Base-by-base conservation (phyloP, 768 basidiomycete species). In the Plicaturopsis crispa region DNA sequence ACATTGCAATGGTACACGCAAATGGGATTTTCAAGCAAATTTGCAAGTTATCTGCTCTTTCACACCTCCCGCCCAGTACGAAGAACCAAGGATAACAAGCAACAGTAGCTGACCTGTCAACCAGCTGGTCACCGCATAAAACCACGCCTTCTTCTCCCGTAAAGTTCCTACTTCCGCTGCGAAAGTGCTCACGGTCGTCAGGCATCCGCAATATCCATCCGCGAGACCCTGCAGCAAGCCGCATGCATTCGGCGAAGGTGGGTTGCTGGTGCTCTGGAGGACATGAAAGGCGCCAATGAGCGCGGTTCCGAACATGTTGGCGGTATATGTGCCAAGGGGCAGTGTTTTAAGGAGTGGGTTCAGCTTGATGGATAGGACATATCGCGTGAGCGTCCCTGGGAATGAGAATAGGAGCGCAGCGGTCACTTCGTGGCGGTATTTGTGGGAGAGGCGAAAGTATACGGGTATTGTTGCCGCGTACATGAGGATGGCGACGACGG, bases 131-230 rank as follows among this genome's bases (percentile, higher is more conserved):
- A 70, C 45, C 19, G 72, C 75, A 56, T 98, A 98, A 32, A 77
- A 51, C 63, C 71, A 77, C 20, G 79, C 77, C 51, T 72, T 76
- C 57, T 73, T 55, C 22, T 65, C 55, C 31, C 64, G 58, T 43
- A 92, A 61, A 30, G 73, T 72, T 23, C 67, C 60, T 16, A 87
- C 55, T 55, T 99, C 96, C 6, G 80, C 80, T 2, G 79, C 84
- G 52, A 98, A 94, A 13, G 93, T 98, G 57, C 86, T 90, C 48
- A 99, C 73, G 1, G 96, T 99, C 2, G 84, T 93, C 48, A 98
- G 66, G 62, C 90, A 92, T 8, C 92, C 96, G 54, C 93, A 97
- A 54, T 90, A 97, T 5, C 96, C 96, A 54, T 97, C 90, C 17
- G 69, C 66, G 24, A 98, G 61, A 1, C 90, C 93, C 52, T 87